Conservation (phyloP, 306 rosid species). For the Quercus alba region DNA sequence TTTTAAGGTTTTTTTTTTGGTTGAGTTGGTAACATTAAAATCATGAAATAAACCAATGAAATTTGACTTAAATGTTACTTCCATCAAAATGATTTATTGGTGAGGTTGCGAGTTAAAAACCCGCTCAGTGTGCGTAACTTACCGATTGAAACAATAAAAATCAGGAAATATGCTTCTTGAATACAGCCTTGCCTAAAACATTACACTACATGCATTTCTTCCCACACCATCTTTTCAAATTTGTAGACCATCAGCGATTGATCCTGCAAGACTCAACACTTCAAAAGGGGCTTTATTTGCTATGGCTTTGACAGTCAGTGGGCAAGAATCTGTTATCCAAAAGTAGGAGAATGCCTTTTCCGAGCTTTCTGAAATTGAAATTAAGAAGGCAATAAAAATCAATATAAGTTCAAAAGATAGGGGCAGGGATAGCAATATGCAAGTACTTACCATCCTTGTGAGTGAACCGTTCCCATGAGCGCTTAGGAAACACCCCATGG, state of each 20-base stretch:
- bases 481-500: conserved; percentile 88
- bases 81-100: no score
- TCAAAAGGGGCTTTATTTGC: conserved; percentile 78
- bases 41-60: no score
- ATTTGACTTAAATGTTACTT: no score
- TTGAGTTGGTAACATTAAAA: no score
- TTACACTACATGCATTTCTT: background rate
- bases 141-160: no score
- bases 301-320: conserved; percentile 72
- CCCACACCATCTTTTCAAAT: conserved; percentile 30
- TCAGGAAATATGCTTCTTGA: background rate
- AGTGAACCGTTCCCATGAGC: conserved; percentile 74
- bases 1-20: no score
- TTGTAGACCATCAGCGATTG: conserved; percentile 81
- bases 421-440: background rate
- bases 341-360: conserved; percentile 72
- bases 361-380: conserved; percentile 26
- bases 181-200: background rate
- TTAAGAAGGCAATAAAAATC: conserved; percentile 8
- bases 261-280: conserved; percentile 83
- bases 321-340: conserved; percentile 98
- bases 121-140: no score
- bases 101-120: no score
- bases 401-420: background rate
- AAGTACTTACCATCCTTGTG: conserved; percentile 59